These are phyloP conservation scores for Zymoseptoria ardabiliae DNA, from an alignment of 2,329 filamentous ascomycete species.

Conservation along the genomic window DNA sequence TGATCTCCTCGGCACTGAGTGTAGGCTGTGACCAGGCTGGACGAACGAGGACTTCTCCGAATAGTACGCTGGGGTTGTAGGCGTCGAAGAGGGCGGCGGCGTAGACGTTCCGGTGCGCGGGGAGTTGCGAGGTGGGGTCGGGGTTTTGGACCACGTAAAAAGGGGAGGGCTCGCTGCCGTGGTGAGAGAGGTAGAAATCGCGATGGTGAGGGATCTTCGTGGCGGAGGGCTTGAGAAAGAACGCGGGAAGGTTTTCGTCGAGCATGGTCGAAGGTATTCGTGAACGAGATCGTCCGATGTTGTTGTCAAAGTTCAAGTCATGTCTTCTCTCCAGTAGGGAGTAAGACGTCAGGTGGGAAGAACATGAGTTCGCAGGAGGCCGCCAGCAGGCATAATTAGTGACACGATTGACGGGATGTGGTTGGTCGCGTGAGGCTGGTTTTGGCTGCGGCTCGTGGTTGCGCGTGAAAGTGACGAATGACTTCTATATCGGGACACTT, in stretches of 20 bases:
- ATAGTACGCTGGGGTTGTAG: slow-evolving; percentile 71
- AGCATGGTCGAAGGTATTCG: slow-evolving; percentile 7
- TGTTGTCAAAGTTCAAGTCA: neutral
- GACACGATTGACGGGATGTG: neutral
- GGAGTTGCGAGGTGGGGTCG: slow-evolving; percentile 54
- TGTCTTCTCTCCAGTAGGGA: neutral
- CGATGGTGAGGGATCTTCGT: slow-evolving; percentile 47
- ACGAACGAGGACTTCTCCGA: slow-evolving; percentile 74
- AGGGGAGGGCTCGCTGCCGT: slow-evolving; percentile 72
- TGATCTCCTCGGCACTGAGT: slow-evolving; percentile 72
- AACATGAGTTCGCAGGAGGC: neutral
- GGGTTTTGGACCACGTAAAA: slow-evolving; percentile 74
- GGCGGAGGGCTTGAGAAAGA: slow-evolving; percentile 51
- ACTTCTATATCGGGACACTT: neutral
- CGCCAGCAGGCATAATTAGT: neutral
- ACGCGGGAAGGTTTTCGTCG: slow-evolving; percentile 62
- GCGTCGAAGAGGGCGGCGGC: slow-evolving; percentile 79
- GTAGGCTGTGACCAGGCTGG: slow-evolving; percentile 82
- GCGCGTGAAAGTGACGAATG: neutral
- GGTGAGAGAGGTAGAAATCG: slow-evolving; percentile 53
- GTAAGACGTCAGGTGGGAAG: neutral
- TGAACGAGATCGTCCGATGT: neutral
- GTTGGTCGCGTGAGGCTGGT: neutral
- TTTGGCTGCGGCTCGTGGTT: neutral
- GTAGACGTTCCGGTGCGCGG: slow-evolving; percentile 72